Percentiles rank a stretch among this genome's conserved stretches.
phyloP scores from a whole-genome alignment of 106 monocot genomes.

The Dioscorea alata region DNA sequence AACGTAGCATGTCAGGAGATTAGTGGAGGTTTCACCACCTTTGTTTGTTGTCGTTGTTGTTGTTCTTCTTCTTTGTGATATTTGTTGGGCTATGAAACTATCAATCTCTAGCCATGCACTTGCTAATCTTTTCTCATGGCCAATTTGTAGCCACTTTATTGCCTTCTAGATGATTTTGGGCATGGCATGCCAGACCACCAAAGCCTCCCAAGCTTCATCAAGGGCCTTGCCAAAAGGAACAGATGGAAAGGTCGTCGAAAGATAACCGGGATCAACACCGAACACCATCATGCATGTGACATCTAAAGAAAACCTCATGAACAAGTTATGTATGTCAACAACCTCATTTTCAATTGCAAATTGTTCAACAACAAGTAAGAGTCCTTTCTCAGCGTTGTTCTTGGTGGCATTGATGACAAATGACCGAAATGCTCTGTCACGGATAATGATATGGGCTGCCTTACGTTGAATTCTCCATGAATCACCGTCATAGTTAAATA shows the following conservation, averaged over 20 bases:
- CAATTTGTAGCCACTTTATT: background rate
- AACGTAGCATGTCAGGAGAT: background rate
- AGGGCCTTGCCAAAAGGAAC: conserved; percentile 1
- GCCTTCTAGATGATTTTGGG: background rate
- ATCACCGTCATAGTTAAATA: conserved; percentile 38
- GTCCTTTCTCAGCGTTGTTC: conserved; percentile 29
- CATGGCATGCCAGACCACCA: background rate
- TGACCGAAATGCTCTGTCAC: conserved; percentile 8
- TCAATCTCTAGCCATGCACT: background rate
- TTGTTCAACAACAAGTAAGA: conserved; percentile 30
- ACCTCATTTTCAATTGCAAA: no score
- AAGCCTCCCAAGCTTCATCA: background rate
- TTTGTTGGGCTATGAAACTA: background rate
- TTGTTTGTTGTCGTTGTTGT: background rate
- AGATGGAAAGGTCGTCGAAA: background rate
- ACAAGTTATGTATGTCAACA: no score
- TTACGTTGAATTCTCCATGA: conserved; percentile 30
- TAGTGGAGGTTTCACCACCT: background rate
- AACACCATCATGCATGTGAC: background rate
- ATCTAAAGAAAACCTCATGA: conserved; percentile 1
- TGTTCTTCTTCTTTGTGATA: background rate
- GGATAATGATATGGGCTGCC: conserved; percentile 25
- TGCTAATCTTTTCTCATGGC: background rate
- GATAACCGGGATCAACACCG: background rate
- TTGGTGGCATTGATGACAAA: conserved; percentile 13